Conservation (phyloP, 1,139 yeast species). For the Magnusiomyces suaveolens region DNA sequence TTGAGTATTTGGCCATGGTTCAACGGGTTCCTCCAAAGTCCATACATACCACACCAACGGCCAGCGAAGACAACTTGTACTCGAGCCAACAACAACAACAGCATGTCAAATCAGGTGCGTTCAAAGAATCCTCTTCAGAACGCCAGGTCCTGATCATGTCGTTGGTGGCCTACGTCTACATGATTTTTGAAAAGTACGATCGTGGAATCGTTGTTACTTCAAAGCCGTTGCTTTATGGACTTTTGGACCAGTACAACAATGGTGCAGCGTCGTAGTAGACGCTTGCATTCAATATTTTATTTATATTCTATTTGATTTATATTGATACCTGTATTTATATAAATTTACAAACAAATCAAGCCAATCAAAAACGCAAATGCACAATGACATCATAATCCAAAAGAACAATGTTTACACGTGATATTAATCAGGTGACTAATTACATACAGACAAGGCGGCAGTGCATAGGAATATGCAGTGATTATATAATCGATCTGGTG, state of each 20-base stretch:
- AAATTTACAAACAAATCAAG: no score
- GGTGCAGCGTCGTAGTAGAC: no score
- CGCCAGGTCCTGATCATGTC: slow-evolving; percentile 13
- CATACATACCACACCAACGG: slow-evolving; percentile 8
- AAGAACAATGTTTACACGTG: no score
- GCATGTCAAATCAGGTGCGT: slow-evolving; percentile 2
- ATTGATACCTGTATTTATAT: background rate
- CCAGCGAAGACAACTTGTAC: background rate
- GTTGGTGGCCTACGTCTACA: slow-evolving; percentile 12
- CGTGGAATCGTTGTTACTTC: background rate
- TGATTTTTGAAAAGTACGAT: slow-evolving; percentile 11
- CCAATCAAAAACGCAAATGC: no score
- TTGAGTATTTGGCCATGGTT: slow-evolving; percentile 16
- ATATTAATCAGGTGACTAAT: no score
- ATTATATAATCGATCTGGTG: no score
- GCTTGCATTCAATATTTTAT: no score
- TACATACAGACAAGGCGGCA: no score
- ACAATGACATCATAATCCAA: no score
- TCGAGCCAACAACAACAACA: background rate
- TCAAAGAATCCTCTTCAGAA: background rate
- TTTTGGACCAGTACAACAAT: background rate
- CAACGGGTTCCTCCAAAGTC: slow-evolving; percentile 16
- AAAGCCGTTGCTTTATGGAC: background rate
- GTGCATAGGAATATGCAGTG: no score
- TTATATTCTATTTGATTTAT: no score